These are phyloP conservation scores for Saccharomycopsis fibuligera DNA, from an alignment of 805 yeast genomes.

Conservation along the genomic window DNA sequence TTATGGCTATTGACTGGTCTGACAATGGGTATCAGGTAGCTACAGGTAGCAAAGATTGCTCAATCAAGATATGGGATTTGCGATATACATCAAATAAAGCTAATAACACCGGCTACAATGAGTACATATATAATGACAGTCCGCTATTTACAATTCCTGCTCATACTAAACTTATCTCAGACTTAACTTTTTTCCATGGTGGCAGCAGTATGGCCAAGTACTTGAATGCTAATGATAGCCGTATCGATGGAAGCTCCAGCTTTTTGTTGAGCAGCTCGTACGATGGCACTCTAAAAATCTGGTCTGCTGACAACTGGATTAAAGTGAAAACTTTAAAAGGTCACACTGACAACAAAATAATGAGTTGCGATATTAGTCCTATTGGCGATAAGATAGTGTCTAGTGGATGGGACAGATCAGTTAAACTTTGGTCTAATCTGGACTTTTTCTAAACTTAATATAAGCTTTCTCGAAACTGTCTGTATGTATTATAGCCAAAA, in stretches of 20 bases:
- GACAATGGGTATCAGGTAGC: constrained; percentile 69
- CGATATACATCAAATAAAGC: constrained; percentile 37
- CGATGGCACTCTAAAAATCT: constrained; percentile 58
- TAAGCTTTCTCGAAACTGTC: neutral
- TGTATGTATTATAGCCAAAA: neutral
- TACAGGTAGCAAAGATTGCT: constrained; percentile 79
- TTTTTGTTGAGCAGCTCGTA: constrained; percentile 58
- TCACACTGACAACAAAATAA: constrained; percentile 57
- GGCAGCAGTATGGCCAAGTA: constrained; percentile 26
- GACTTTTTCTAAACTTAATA: neutral
- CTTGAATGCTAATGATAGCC: constrained; percentile 28
- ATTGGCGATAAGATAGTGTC: constrained; percentile 43
- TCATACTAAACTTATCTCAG: constrained; percentile 68
- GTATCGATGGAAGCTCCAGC: constrained; percentile 34
- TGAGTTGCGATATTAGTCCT: constrained; percentile 54
- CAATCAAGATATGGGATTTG: constrained; percentile 81
- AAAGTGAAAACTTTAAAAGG: constrained; percentile 44
- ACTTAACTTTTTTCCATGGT: constrained; percentile 43
- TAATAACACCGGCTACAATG: constrained; percentile 13
- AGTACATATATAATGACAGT: constrained; percentile 12
- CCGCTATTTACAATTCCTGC: constrained; percentile 51
- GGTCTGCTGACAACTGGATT: constrained; percentile 70
- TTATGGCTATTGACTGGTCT: constrained; percentile 69
- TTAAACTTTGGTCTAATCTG: constrained; percentile 41
- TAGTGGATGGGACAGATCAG: constrained; percentile 81